Base-by-base conservation (phyloP, 805 yeast genomes). In the Cyberlindnera xylosilytica region DNA sequence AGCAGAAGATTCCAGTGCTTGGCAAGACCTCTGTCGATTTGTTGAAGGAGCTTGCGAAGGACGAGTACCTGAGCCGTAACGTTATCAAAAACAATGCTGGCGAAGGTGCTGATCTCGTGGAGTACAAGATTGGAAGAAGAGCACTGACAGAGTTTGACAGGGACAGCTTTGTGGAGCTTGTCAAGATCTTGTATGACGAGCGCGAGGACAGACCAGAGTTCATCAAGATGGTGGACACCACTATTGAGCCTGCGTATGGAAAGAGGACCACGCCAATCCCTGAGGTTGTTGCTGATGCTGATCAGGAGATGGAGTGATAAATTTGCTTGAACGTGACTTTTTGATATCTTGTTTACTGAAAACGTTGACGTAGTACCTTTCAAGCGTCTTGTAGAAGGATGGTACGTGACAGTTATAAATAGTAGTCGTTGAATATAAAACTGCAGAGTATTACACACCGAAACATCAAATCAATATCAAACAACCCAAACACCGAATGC, bases 41-140 rank as follows among this genome's bases (percentile, higher is more conserved):
- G 6, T 42, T 61, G n/a, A 56, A 51, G 34, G 28, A 11, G 2
- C 35, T 62, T 12, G 64, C 58, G 33, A 57, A 49, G 26, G 36
- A 38, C 12, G 63, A 58, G 4, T 62, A 61, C 34, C 41, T 62
- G 2, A 20, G 26, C 7, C 50, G 61, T 23, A 40, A 45, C 2
- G 52, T 44, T 2, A 53, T 53, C n/a, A 50, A 50, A 19, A 38
- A 27, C 18, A 10, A 13, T 13, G 22, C 26, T 13, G 51, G 48
- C 12, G 34, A 39, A 9, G 29, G 29, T 13, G 62, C 58, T 8
- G 60, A 56, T 7, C 42, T 59, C 15, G 52, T 57, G 1, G 66
- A 62, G 34, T 61, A 59, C 31, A 42, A 39, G 6, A 40, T 58
- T 19, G 66, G 65, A 3, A 51, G 64, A 47, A 34, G 66, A 15